These are phyloP conservation scores for Shiraia bambusicola DNA, from an alignment of 2,329 filamentous ascomycete genomes.

Conservation along the genomic window DNA sequence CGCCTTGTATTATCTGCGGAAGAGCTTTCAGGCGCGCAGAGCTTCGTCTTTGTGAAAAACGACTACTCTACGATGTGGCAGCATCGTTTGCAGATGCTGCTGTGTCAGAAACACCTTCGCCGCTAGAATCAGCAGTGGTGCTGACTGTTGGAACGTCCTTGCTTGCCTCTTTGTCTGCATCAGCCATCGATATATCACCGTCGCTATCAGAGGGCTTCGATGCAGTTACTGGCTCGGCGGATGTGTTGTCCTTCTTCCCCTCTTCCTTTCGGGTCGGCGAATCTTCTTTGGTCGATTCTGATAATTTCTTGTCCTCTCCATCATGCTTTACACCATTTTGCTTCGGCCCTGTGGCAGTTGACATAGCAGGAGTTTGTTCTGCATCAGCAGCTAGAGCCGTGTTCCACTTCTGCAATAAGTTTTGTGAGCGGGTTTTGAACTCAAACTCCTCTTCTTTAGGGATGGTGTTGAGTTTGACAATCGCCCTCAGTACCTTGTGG, in stretches of 20 bases:
- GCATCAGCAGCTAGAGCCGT: conserved; percentile 60
- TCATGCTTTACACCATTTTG: conserved; percentile 42
- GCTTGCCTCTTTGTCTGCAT: conserved; percentile 21
- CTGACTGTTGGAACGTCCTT: conserved; percentile 20
- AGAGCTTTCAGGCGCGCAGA: too few species aligned
- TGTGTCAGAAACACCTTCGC: conserved; percentile 13
- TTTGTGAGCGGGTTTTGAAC: conserved; percentile 81
- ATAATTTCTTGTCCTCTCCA: conserved; percentile 43
- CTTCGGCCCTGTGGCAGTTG: conserved; percentile 20
- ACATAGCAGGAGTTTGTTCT: conserved; percentile 24
- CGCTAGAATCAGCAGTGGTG: conserved; percentile 13
- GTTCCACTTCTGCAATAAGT: conserved; percentile 86
- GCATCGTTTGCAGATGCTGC: conserved; percentile 6
- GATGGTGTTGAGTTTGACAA: conserved; percentile 83
- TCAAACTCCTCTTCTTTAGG: conserved; percentile 78
- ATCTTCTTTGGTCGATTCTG: conserved; percentile 29
- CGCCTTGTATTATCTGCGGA: background rate
- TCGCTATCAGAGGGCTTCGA: conserved; percentile 24
- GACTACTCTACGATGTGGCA: conserved; percentile 3
- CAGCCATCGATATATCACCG: conserved; percentile 31
- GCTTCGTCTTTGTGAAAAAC: too few species aligned
- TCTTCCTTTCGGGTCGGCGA: conserved; percentile 42
- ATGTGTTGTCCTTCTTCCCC: conserved; percentile 24
- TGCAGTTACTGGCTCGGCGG: conserved; percentile 17
- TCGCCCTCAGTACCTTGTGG: conserved; percentile 95